Evolutionary conservation across 306 rosid species (phyloP), one percentile per base, ranked within the genome.

Genomic region (Calophaca sinica): DNA sequence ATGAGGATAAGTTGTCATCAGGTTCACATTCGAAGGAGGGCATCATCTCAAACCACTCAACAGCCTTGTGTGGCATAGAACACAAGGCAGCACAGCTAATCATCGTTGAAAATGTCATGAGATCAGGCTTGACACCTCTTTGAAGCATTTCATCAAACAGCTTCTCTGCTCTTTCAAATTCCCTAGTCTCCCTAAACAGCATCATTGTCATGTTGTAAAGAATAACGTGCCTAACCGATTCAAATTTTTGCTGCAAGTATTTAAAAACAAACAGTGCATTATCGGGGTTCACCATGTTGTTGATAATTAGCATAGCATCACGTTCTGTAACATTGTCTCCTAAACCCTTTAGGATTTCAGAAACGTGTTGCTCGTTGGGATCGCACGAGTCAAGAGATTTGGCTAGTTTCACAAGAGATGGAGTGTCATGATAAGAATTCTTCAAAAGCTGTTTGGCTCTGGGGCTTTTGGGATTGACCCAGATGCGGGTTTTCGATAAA

Each of bases 381-480:
- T 38, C 50, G 55, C 85, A 83, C 1, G 85, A 80, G 73, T 89
- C 74, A 81, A 88, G 80, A 14, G 86, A 79, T 75, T 84, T 83
- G 1, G 92, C 86, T 29, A 76, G 44, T 64, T 81, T 81, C 5
- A 28, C 54, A 62, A 84, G 88, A 80, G 74, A 82, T 38, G 62
- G 74, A 52, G 84, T 55, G n/a, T 67, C 82, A 10, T n/a, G n/a
- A n/a, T 83, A 70, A 0, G 97, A 84, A 9, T 78, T 78, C 38
- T 73, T 72, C 83, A 72, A 68, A 61, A 84, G 88, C 52, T 74
- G 83, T 12, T 90, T 78, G 20, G 92, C 89, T 76, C 86, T 88
- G 80, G 88, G 86, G 85, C 83, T 91, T n/a, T 60, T 89, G 79
- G 96, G 98, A 84, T 93, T 91, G 83, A 94, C 96, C 97, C 97